phyloP scores from a whole-genome alignment of 225 moss, liverwort and hornwort species.

The Marchantia polymorpha region DNA sequence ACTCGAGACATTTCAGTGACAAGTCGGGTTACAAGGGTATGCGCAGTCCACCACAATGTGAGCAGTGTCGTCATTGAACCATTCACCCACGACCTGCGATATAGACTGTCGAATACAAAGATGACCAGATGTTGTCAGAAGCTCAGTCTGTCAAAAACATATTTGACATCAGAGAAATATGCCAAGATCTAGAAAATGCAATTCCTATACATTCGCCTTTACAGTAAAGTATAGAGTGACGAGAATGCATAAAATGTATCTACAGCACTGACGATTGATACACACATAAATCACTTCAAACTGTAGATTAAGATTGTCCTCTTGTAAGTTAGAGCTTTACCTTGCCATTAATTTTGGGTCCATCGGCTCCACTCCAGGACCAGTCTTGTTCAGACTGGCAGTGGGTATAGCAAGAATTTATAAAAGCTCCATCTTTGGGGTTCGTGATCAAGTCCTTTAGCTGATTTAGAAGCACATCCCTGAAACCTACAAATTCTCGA shows the following conservation, averaged over 20 bases:
- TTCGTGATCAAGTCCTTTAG: constrained; percentile 12
- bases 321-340: constrained; percentile 2
- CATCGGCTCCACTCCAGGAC: background rate
- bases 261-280: background rate
- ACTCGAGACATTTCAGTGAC: background rate
- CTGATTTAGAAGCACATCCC: constrained; percentile 19
- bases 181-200: background rate
- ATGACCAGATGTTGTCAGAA: background rate
- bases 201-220: background rate
- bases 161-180: background rate
- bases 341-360: constrained; percentile 29
- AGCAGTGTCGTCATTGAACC: background rate
- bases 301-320: no score
- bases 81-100: constrained; percentile 3
- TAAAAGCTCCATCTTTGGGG: constrained; percentile 27
- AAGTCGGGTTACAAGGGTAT: constrained; percentile 19
- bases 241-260: background rate
- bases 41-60: constrained; percentile 11
- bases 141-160: background rate
- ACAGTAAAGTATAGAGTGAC: background rate
- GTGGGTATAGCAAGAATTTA: constrained; percentile 37
- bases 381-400: constrained; percentile 16
- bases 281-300: no score
- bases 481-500: constrained; percentile 12
- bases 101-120: constrained; percentile 2